Evolutionary conservation across 164 flowering plant species (phyloP).

Genomic region (Dillenia suffruticosa): DNA sequence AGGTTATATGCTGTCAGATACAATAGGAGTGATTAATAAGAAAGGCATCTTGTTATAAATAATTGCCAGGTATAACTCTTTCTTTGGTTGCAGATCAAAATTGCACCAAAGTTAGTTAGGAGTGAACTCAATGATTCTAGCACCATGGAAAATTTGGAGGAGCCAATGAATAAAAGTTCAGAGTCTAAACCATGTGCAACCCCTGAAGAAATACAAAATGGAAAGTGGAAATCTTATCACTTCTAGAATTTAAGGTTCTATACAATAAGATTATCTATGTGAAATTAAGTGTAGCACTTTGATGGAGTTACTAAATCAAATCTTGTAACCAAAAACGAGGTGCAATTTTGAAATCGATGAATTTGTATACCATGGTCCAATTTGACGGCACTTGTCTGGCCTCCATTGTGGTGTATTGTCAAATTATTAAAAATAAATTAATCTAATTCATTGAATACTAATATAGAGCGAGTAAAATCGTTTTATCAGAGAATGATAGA

Average conservation of each 20-base stretch:
- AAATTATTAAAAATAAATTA: too few species aligned
- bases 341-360: too few species aligned
- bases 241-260: conserved; percentile 94
- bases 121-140: conserved; percentile 32
- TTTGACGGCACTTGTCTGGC: too few species aligned
- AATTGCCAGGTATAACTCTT: neutral
- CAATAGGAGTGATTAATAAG: neutral
- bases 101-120: conserved; percentile 51
- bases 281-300: neutral
- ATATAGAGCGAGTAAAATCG: too few species aligned
- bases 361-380: too few species aligned
- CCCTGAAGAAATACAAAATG: conserved; percentile 62
- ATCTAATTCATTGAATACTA: too few species aligned
- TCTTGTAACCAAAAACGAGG: too few species aligned
- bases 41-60: neutral
- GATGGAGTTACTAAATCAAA: too few species aligned
- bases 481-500: too few species aligned
- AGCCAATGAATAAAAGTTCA: conserved; percentile 24
- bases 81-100: conserved; percentile 59
- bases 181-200: conserved; percentile 46
- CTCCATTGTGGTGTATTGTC: too few species aligned
- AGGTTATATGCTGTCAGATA: conserved; percentile 36
- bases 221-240: conserved; percentile 84
- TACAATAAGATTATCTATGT: neutral
- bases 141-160: conserved; percentile 23